Evolutionary conservation across 2,329 filamentous ascomycete genomes (phyloP).

Genomic region (Myriangium duriaei): DNA sequence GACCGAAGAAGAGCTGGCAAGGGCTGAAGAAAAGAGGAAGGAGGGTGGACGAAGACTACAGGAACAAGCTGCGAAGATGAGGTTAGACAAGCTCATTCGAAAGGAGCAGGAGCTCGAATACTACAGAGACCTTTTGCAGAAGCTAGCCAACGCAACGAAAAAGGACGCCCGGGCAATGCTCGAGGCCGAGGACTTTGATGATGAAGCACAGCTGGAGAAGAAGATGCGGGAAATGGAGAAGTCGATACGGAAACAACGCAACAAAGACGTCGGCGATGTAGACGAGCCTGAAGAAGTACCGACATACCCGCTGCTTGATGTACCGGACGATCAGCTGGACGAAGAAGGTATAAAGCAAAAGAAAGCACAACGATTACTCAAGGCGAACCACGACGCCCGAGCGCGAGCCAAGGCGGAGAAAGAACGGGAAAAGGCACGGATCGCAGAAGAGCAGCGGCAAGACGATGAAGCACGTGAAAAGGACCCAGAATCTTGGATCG

Average conservation of each 20-base stretch:
- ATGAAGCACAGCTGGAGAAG: slow-evolving; percentile 75
- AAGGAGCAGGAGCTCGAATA: slow-evolving; percentile 95
- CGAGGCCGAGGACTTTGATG: slow-evolving; percentile 83
- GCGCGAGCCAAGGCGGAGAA: slow-evolving; percentile 90
- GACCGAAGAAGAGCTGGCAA: slow-evolving; percentile 82
- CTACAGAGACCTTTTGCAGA: slow-evolving; percentile 69
- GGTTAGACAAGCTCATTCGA: slow-evolving; percentile 83
- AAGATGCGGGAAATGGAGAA: slow-evolving; percentile 82
- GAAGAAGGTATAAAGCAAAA: slow-evolving; percentile 87
- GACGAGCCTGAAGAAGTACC: slow-evolving; percentile 66
- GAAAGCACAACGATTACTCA: slow-evolving; percentile 80
- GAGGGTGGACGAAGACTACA: slow-evolving; percentile 85
- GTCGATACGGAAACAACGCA: slow-evolving; percentile 76
- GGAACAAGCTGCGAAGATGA: slow-evolving; percentile 95
- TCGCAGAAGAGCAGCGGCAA: slow-evolving; percentile 69
- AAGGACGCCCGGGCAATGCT: slow-evolving; percentile 80
- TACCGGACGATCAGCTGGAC: slow-evolving; percentile 84
- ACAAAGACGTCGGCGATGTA: slow-evolving; percentile 79
- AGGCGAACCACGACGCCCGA: slow-evolving; percentile 86
- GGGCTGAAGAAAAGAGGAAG: slow-evolving; percentile 85
- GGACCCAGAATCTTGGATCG: slow-evolving; percentile 76
- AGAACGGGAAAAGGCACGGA: slow-evolving; percentile 74
- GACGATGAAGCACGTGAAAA: slow-evolving; percentile 76
- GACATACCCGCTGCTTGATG: slow-evolving; percentile 76
- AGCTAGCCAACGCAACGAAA: slow-evolving; percentile 59